Conservation (phyloP, 495 filamentous ascomycete species). For the Aspergillus sclerotioniger region DNA sequence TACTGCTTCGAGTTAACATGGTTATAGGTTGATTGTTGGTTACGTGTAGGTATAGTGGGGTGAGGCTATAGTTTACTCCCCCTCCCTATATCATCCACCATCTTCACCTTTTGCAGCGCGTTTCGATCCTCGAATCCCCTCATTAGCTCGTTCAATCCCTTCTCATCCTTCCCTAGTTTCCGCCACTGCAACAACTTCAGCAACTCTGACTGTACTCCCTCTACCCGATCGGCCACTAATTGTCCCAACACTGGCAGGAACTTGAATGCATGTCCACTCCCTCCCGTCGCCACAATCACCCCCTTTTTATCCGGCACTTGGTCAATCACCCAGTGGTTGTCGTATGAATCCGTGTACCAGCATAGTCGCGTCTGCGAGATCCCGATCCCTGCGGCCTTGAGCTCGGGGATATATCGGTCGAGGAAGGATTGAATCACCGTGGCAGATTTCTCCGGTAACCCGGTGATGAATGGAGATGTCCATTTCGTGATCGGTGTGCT, state of each 20-base stretch:
- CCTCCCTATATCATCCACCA: background rate
- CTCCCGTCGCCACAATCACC: conserved; percentile 72
- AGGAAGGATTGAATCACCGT: conserved; percentile 30
- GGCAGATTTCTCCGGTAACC: conserved; percentile 14
- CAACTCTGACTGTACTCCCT: conserved; percentile 23
- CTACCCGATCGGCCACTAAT: conserved; percentile 59
- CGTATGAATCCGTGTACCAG: conserved; percentile 73
- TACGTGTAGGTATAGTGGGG: too few relatives aligned
- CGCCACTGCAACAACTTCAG: background rate
- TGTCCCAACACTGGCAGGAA: conserved; percentile 76
- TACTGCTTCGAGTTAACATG: too few relatives aligned
- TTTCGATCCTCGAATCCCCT: background rate
- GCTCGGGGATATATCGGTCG: conserved; percentile 32
- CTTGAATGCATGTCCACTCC: conserved; percentile 77
- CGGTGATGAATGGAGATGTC: conserved; percentile 21
- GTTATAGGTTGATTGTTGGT: too few relatives aligned
- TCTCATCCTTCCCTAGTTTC: background rate
- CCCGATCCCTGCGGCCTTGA: conserved; percentile 19
- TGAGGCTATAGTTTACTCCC: background rate
- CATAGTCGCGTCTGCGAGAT: conserved; percentile 64
- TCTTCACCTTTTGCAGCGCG: background rate
- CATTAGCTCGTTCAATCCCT: background rate
- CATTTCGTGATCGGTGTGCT: conserved; percentile 37
- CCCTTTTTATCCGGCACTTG: conserved; percentile 54
- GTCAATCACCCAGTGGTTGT: conserved; percentile 67